Percentiles rank a stretch among this genome's conserved stretches.
phyloP scores from a whole-genome alignment of 1,139 yeast species.

The Saccharomyces hybrid region DNA sequence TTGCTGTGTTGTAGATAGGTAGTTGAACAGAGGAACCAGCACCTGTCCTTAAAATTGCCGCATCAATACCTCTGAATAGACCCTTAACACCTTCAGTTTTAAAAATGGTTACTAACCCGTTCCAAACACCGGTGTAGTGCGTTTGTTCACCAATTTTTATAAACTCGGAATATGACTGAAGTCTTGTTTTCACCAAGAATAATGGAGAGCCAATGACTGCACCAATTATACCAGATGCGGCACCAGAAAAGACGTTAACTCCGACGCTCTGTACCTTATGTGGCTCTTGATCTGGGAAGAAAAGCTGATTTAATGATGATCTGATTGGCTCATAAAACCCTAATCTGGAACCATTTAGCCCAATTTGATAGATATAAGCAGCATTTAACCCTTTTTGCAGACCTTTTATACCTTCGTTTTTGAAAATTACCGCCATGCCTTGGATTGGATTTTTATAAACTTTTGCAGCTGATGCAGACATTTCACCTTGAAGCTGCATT shows the following conservation, averaged over 20 bases:
- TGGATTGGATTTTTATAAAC: conserved; percentile 79
- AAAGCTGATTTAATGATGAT: conserved; percentile 44
- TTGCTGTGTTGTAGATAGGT: conserved; percentile 82
- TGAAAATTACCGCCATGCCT: conserved; percentile 66
- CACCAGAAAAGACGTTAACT: conserved; percentile 75
- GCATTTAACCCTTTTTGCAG: conserved; percentile 80
- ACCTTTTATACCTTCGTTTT: conserved; percentile 80
- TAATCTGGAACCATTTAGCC: conserved; percentile 85
- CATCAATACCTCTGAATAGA: conserved; percentile 84
- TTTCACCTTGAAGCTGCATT: conserved; percentile 95
- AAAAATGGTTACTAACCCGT: conserved; percentile 61
- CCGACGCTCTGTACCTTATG: conserved; percentile 51
- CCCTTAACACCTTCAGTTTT: conserved; percentile 69
- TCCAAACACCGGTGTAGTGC: conserved; percentile 60
- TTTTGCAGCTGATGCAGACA: conserved; percentile 48
- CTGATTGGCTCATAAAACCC: conserved; percentile 92
- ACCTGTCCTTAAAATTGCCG: conserved; percentile 90
- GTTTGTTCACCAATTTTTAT: conserved; percentile 87
- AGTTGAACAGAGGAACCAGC: conserved; percentile 93
- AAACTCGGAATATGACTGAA: conserved; percentile 76
- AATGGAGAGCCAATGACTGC: conserved; percentile 88
- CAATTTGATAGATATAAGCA: conserved; percentile 82
- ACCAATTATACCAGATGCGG: conserved; percentile 79
- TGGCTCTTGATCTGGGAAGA: conserved; percentile 48
- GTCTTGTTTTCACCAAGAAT: conserved; percentile 85